Conservation (phyloP, 192 early-diverging fungal genomes). For the Coemansia sp. region DNA sequence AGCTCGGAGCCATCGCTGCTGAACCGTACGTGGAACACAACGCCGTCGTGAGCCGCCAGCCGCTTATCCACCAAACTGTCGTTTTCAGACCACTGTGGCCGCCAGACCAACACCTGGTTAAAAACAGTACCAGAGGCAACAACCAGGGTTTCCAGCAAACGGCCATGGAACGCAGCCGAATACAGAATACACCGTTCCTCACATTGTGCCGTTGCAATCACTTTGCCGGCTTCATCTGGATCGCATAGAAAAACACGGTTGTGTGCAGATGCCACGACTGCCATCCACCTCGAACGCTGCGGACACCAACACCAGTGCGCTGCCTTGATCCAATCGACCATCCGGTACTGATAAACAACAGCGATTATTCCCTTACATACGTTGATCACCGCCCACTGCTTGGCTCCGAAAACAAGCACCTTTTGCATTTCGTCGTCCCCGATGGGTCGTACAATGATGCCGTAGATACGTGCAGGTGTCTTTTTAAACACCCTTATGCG, state of each 20-base stretch:
- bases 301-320: constrained; percentile 64
- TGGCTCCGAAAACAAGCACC: constrained; percentile 57
- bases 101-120: constrained; percentile 79
- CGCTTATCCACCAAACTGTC: neutral
- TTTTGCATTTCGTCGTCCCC: no score
- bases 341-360: constrained; percentile 28
- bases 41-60: constrained; percentile 57
- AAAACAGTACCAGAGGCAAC: constrained; percentile 84
- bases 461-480: constrained; percentile 42
- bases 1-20: constrained; percentile 61
- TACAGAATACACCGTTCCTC: constrained; percentile 56
- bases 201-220: neutral
- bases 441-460: constrained; percentile 22
- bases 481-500: no score
- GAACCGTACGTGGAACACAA: constrained; percentile 76
- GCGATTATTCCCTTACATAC: constrained; percentile 15
- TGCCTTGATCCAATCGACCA: constrained; percentile 80
- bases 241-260: constrained; percentile 70
- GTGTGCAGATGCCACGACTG: constrained; percentile 75
- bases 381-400: constrained; percentile 39
- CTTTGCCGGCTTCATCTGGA: neutral
- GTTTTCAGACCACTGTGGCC: neutral
- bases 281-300: neutral
- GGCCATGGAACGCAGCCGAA: constrained; percentile 72
- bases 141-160: constrained; percentile 47